phyloP scores from a whole-genome alignment of 169 alveolate genomes.

The Sarcocystis neurona region DNA sequence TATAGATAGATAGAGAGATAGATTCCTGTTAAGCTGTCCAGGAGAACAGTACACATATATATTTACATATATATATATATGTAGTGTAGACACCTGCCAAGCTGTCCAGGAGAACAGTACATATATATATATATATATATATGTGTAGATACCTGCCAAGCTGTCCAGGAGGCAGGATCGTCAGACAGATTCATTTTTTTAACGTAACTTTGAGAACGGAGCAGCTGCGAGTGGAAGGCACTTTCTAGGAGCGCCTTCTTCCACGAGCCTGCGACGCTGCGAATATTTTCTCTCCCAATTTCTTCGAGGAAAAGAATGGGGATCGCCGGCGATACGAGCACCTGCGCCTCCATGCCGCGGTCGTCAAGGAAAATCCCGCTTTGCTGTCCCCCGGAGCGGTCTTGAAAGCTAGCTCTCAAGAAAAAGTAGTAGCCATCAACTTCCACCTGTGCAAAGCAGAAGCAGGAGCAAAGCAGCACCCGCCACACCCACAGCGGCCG shows the following conservation, averaged over 20 bases:
- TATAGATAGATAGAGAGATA: not conserved
- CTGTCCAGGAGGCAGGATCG: slow-evolving; percentile 60
- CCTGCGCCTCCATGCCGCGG: slow-evolving; percentile 14
- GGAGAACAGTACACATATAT: not conserved
- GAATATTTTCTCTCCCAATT: not conserved
- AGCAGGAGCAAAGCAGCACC: not conserved
- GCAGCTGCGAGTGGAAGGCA: slow-evolving; percentile 17
- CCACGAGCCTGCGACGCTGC: slow-evolving; percentile 10
- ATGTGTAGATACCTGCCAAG: slow-evolving; percentile 29
- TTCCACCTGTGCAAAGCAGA: not conserved
- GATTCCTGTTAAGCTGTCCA: slow-evolving; percentile 67
- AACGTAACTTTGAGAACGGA: slow-evolving; percentile 32
- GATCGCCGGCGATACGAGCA: not conserved
- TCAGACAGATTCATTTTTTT: slow-evolving; percentile 69
- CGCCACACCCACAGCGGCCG: not conserved
- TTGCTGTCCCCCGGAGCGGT: slow-evolving; percentile 55
- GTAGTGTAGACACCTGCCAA: not conserved
- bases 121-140: too few relatives aligned
- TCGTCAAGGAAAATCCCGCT: slow-evolving; percentile 15
- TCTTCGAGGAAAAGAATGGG: not conserved
- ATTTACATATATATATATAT: too few relatives aligned
- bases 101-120: not conserved
- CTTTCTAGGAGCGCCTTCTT: slow-evolving; percentile 32
- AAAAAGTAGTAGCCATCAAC: slow-evolving; percentile 31
- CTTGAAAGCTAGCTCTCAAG: slow-evolving; percentile 12